A percentile compares a stretch with the other conserved stretches of the same genome.
phyloP scores from a whole-genome alignment of 805 yeast species.

The Lachancea meyersii region DNA sequence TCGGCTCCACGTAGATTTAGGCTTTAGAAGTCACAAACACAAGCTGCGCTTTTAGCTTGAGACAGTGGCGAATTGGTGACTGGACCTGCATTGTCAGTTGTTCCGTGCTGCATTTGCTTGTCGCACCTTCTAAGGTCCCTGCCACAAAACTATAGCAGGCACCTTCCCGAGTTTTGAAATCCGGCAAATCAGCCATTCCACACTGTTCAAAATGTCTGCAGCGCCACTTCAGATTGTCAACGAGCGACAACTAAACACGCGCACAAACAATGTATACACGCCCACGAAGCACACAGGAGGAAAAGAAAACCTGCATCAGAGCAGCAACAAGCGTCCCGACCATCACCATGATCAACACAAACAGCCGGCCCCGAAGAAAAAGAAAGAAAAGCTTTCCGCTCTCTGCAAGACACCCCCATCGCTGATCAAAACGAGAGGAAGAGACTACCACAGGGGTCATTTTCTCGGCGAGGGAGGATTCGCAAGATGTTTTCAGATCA shows the following conservation, averaged over 20 bases:
- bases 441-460: conserved; percentile 83
- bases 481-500: conserved; percentile 97
- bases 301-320: conserved; percentile 17
- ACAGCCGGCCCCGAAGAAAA: conserved; percentile 45
- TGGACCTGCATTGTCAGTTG: neutral
- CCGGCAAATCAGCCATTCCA: too few relatives aligned
- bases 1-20: too few relatives aligned
- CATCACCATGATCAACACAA: conserved; percentile 14
- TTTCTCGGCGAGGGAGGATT: conserved; percentile 98
- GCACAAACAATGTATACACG: conserved; percentile 26
- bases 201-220: too few relatives aligned
- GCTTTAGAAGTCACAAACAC: too few relatives aligned
- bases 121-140: neutral
- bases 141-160: conserved; percentile 5
- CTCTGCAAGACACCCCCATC: conserved; percentile 97
- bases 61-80: too few relatives aligned
- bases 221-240: conserved; percentile 33
- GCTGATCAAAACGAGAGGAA: conserved; percentile 81
- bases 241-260: conserved; percentile 32
- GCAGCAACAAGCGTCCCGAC: conserved; percentile 15
- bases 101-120: neutral
- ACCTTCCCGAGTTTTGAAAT: too few relatives aligned
- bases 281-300: conserved; percentile 25
- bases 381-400: conserved; percentile 83
- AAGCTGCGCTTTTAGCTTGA: too few relatives aligned